Evolutionary conservation across 1,139 yeast species (phyloP).

Genomic region (Magnusiomyces tetraspermus): DNA sequence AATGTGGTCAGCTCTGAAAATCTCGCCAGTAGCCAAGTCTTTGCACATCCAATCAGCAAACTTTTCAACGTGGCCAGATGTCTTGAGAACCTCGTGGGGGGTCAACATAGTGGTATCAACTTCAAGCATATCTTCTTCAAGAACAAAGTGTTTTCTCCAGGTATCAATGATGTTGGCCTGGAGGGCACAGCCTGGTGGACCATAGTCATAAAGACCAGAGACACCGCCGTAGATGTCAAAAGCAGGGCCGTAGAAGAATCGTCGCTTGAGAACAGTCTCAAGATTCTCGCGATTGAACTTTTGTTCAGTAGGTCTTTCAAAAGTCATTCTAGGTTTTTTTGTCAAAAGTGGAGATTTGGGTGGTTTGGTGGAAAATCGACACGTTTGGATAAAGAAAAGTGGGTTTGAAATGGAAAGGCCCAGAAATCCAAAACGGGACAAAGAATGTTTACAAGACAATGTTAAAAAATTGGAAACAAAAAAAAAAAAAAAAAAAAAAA

Average conservation of each 20-base stretch:
- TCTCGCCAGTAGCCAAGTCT: constrained; percentile 92
- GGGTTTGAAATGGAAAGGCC: neutral
- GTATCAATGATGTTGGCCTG: constrained; percentile 90
- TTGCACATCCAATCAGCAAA: constrained; percentile 99
- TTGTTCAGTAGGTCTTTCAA: constrained; percentile 22
- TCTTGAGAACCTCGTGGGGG: constrained; percentile 93
- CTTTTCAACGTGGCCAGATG: constrained; percentile 98
- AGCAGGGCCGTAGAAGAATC: constrained; percentile 96
- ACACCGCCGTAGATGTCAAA: constrained; percentile 98
- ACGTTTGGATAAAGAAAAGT: too few relatives aligned
- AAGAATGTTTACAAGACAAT: neutral
- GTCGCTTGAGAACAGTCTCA: constrained; percentile 85
- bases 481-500: neutral
- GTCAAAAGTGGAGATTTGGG: neutral
- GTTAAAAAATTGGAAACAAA: neutral
- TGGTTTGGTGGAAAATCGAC: neutral
- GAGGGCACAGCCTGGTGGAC: constrained; percentile 99
- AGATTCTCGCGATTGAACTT: constrained; percentile 70
- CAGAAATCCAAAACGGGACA: neutral
- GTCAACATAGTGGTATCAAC: constrained; percentile 97
- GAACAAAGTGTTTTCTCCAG: constrained; percentile 96
- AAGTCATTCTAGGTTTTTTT: constrained; percentile 15
- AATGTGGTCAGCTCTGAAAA: constrained; percentile 95
- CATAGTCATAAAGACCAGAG: constrained; percentile 94
- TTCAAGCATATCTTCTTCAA: constrained; percentile 98